Conservation (phyloP, 257 asterid species). For the Solanum corneliomulleri region DNA sequence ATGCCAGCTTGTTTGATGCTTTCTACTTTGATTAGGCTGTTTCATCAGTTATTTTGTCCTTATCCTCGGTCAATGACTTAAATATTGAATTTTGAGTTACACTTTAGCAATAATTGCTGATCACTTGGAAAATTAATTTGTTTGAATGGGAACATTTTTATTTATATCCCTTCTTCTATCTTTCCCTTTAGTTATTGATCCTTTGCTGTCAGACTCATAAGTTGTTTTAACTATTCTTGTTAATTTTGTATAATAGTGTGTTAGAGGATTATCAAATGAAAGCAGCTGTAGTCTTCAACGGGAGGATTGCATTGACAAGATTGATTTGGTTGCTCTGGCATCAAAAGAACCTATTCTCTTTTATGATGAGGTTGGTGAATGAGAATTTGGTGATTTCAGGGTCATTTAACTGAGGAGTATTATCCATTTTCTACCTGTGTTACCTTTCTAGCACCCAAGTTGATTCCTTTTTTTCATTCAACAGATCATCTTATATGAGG, state of each 20-base stretch:
- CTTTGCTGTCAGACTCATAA: background rate
- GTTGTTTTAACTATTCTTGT: conserved; percentile 1
- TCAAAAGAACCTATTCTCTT: conserved; percentile 88
- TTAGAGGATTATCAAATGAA: conserved; percentile 31
- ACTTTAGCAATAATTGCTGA: background rate
- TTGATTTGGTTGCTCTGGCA: conserved; percentile 76
- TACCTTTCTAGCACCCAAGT: background rate
- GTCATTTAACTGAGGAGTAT: conserved; percentile 4
- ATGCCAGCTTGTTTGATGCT: background rate
- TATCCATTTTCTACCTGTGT: conserved; percentile 3
- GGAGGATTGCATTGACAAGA: conserved; percentile 72
- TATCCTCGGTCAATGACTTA: background rate
- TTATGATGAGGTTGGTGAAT: conserved; percentile 73
- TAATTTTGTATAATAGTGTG: conserved; percentile 40
- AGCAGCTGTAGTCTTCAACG: conserved; percentile 35
- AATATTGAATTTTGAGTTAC: background rate
- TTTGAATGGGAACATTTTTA: background rate
- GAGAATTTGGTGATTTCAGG: conserved; percentile 7
- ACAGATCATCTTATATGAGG: conserved; percentile 91
- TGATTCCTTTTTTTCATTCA: background rate
- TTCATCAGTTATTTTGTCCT: background rate
- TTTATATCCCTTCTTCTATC: background rate
- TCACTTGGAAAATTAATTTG: background rate
- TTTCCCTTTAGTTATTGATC: background rate
- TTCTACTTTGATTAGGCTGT: background rate